These are phyloP conservation scores for Bassia scoparia DNA, from an alignment of 148 eudicot species.

Conservation along the genomic window DNA sequence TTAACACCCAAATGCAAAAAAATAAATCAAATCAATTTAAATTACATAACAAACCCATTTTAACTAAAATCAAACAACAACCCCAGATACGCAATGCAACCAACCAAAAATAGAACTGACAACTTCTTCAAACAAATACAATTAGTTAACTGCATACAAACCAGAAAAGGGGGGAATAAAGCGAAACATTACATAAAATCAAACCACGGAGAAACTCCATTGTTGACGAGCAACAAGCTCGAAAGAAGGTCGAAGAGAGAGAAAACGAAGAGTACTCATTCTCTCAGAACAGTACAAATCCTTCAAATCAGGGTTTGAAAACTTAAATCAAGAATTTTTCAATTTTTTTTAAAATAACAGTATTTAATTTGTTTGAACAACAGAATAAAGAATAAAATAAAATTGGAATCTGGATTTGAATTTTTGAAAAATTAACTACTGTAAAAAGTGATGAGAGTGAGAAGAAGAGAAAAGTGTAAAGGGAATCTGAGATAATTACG, in stretches of 20 bases:
- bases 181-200: neutral
- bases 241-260: constrained; percentile 10
- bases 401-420: neutral
- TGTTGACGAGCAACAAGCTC: constrained; percentile 13
- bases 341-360: neutral
- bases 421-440: neutral
- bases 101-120: no score
- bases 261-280: constrained; percentile 10
- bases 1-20: neutral
- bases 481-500: no score
- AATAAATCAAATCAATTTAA: no score
- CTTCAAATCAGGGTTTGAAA: neutral
- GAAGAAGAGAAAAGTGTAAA: no score
- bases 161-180: neutral
- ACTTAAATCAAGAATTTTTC: constrained; percentile 13
- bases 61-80: no score
- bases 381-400: neutral
- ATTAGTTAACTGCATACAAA: neutral
- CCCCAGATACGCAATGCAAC: no score
- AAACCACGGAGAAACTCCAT: constrained; percentile 14
- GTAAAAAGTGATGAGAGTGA: no score
- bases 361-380: neutral
- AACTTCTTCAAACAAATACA: no score
- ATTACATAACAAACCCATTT: neutral
- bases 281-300: neutral